Percentiles rank a stretch among this genome's conserved stretches.
Evolutionary conservation across 2,329 filamentous ascomycete species (phyloP).

Genomic region (Passalora sequoiae): DNA sequence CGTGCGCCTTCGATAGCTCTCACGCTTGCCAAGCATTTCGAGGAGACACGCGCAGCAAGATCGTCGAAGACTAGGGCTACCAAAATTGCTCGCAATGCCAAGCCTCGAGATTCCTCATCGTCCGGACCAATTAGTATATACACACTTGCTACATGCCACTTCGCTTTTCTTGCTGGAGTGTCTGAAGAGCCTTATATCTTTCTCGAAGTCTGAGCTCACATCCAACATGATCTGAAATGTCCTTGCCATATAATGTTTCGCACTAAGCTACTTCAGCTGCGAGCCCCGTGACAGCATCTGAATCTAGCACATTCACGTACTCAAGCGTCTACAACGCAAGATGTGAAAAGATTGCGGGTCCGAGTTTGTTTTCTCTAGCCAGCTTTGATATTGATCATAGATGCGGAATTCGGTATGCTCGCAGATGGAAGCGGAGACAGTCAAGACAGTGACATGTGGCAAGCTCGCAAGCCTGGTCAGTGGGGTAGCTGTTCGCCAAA

Average conservation of each 20-base stretch:
- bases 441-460: too few species aligned
- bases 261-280: constrained; percentile 3
- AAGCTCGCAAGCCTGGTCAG: too few species aligned
- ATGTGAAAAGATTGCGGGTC: constrained; percentile 12
- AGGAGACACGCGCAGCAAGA: too few species aligned
- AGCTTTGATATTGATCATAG: too few species aligned
- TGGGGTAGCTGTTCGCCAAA: too few species aligned
- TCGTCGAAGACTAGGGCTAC: too few species aligned
- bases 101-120: constrained; percentile 25
- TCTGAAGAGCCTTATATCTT: constrained; percentile 20
- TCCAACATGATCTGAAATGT: constrained; percentile 9
- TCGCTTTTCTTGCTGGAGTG: constrained; percentile 8
- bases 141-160: constrained; percentile 10
- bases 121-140: constrained; percentile 24
- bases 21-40: constrained; percentile 22
- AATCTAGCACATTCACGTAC: constrained; percentile 6
- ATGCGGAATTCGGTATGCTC: too few species aligned
- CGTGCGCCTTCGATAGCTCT: constrained; percentile 23
- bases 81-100: too few species aligned
- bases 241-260: constrained; percentile 9
- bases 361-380: too few species aligned
- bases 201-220: constrained; percentile 15
- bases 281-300: constrained; percentile 9
- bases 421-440: too few species aligned
- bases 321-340: constrained; percentile 19